These are phyloP conservation scores for Piromyces finnis DNA, from an alignment of 192 early-diverging fungal genomes.

Conservation along the genomic window DNA sequence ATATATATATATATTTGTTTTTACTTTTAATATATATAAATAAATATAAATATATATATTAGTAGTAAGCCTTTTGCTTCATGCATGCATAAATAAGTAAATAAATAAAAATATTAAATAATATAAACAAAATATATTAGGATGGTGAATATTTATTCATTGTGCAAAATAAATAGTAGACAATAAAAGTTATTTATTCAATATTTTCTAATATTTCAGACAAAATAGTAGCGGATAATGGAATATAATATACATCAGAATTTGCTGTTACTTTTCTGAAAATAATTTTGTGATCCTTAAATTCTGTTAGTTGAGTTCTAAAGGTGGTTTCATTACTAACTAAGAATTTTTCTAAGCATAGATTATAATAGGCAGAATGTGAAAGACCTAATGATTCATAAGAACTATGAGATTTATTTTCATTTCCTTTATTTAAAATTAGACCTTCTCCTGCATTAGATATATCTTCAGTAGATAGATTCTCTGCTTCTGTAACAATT, in stretches of 20 bases:
- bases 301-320: slow-evolving; percentile 81
- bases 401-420: background rate
- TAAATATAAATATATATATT: too few species aligned
- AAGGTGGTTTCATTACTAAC: slow-evolving; percentile 70
- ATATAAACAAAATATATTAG: too few species aligned
- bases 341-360: slow-evolving; percentile 64
- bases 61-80: too few species aligned
- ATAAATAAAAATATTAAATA: too few species aligned
- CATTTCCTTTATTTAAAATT: slow-evolving; percentile 10
- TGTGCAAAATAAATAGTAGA: too few species aligned
- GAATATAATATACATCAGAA: background rate
- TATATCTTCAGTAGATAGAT: slow-evolving; percentile 4
- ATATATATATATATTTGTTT: too few species aligned
- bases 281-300: slow-evolving; percentile 79
- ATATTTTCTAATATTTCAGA: background rate
- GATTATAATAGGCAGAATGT: slow-evolving; percentile 42
- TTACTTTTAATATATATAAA: too few species aligned
- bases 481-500: slow-evolving; percentile 21
- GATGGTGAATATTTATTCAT: too few species aligned
- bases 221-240: background rate
- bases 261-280: slow-evolving; percentile 32
- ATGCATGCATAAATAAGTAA: too few species aligned
- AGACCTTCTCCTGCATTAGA: background rate
- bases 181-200: background rate
- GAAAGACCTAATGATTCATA: slow-evolving; percentile 32